Percentiles rank a stretch among this genome's conserved stretches.
Evolutionary conservation across 1,139 yeast species (phyloP).

Genomic region (Diutina sp.): DNA sequence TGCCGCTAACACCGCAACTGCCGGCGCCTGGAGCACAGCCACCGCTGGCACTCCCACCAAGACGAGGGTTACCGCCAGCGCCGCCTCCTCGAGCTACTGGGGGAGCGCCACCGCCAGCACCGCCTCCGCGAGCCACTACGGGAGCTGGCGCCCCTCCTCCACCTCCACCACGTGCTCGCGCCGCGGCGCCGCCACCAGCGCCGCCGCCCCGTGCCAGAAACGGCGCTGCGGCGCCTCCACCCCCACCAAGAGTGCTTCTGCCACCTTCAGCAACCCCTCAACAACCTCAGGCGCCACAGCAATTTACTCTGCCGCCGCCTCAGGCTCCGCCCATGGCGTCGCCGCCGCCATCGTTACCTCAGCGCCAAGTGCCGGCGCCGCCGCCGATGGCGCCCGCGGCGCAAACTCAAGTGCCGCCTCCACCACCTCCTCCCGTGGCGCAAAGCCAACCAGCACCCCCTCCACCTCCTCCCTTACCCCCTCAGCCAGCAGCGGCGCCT

Average conservation of each 20-base stretch:
- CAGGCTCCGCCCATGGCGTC: conserved; percentile 9
- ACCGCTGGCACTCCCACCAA: conserved; percentile 10
- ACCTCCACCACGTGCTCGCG: conserved; percentile 12
- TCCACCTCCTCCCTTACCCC: conserved; percentile 6
- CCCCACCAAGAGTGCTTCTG: conserved; percentile 8
- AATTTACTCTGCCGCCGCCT: conserved; percentile 2
- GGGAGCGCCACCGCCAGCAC: conserved; percentile 5
- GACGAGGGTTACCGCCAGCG: conserved; percentile 7
- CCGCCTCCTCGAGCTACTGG: conserved; percentile 10
- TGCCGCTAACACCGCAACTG: conserved; percentile 3
- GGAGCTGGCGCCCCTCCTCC: conserved; percentile 9
- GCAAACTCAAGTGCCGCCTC: conserved; percentile 4
- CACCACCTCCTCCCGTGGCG: conserved; percentile 4
- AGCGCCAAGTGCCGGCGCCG: conserved; percentile 4
- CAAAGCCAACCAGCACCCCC: conserved; percentile 2
- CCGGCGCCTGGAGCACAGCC: conserved; percentile 5
- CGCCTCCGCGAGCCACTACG: not conserved
- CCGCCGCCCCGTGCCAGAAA: conserved; percentile 5
- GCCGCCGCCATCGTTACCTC: not conserved
- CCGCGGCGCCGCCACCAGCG: conserved; percentile 4
- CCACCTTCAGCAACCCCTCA: conserved; percentile 6
- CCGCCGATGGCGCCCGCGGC: conserved; percentile 9
- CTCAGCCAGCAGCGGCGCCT: conserved; percentile 7
- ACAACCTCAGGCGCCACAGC: conserved; percentile 2
- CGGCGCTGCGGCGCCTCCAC: conserved; percentile 5